These are phyloP conservation scores for Pythium apleroticum DNA, from an alignment of 352 stramenopile species.

Conservation along the genomic window DNA sequence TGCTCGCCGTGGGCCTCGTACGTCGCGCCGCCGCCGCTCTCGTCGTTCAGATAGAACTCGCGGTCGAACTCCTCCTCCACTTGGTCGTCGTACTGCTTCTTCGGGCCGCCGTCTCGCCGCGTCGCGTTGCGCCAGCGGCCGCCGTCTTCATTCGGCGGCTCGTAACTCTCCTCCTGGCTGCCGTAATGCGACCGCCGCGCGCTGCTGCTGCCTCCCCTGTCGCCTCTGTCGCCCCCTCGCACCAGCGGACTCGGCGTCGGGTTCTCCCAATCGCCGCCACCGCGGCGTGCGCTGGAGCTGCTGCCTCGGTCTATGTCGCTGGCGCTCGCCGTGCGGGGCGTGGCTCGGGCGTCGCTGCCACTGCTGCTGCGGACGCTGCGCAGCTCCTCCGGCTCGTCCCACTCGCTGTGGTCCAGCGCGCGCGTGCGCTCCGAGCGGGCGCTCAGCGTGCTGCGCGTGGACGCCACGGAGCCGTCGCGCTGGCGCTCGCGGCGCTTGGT, in stretches of 20 bases:
- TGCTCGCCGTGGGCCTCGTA: conserved; percentile 59
- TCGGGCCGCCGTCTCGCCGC: conserved; percentile 32
- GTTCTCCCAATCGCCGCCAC: conserved; percentile 43
- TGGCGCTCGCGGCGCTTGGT: conserved; percentile 52
- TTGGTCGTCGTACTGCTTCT: conserved; percentile 79
- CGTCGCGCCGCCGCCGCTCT: conserved; percentile 47
- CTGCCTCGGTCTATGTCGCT: too few species aligned
- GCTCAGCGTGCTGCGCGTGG: conserved; percentile 22
- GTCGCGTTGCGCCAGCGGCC: background rate
- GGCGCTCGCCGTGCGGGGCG: conserved; percentile 5
- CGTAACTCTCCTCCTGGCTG: conserved; percentile 5
- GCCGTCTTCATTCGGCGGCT: background rate
- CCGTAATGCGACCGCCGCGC: background rate
- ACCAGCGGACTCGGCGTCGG: conserved; percentile 45
- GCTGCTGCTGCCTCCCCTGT: conserved; percentile 16
- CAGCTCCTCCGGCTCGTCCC: conserved; percentile 72
- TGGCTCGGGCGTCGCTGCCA: too few species aligned
- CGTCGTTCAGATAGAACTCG: conserved; percentile 95
- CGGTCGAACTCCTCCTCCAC: conserved; percentile 93
- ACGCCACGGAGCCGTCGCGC: conserved; percentile 10
- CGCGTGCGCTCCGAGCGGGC: conserved; percentile 34
- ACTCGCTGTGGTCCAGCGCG: conserved; percentile 62
- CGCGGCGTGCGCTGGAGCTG: conserved; percentile 19
- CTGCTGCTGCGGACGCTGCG: conserved; percentile 45
- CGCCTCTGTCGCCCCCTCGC: conserved; percentile 17